A percentile compares a stretch with the other conserved stretches of the same genome.
phyloP scores from a whole-genome alignment of 106 monocot species.

The Agapanthus africanus region DNA sequence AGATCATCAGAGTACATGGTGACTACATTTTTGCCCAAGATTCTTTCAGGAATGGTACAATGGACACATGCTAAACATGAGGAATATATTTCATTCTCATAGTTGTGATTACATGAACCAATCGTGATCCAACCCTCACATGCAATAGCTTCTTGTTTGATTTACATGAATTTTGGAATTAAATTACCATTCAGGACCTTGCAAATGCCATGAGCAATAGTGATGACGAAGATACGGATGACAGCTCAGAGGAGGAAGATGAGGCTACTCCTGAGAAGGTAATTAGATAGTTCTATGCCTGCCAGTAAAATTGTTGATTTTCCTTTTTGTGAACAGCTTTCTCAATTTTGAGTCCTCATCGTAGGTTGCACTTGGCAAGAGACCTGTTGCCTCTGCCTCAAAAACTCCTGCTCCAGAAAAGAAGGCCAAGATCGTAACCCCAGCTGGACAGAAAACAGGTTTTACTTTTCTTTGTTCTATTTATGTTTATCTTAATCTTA shows the following conservation, averaged over 20 bases:
- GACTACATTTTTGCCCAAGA: too few species aligned
- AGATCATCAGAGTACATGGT: too few species aligned
- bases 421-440: conserved; percentile 55
- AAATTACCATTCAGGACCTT: not conserved
- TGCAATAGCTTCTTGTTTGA: not conserved
- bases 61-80: not conserved
- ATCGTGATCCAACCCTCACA: not conserved
- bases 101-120: not conserved
- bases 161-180: not conserved
- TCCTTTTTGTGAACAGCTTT: not conserved
- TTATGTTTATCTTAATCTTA: not conserved
- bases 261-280: conserved; percentile 42
- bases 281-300: not conserved
- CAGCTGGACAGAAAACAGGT: conserved; percentile 55
- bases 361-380: conserved; percentile 31
- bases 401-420: conserved; percentile 54
- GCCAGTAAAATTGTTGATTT: not conserved
- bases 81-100: not conserved
- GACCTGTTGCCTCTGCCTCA: conserved; percentile 23
- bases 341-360: not conserved
- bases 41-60: too few species aligned
- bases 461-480: not conserved
- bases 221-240: conserved; percentile 26
- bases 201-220: conserved; percentile 13
- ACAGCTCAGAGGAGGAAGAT: conserved; percentile 24